phyloP scores from a whole-genome alignment of 192 early-diverging fungal species.

The Entomortierella parvispora region DNA sequence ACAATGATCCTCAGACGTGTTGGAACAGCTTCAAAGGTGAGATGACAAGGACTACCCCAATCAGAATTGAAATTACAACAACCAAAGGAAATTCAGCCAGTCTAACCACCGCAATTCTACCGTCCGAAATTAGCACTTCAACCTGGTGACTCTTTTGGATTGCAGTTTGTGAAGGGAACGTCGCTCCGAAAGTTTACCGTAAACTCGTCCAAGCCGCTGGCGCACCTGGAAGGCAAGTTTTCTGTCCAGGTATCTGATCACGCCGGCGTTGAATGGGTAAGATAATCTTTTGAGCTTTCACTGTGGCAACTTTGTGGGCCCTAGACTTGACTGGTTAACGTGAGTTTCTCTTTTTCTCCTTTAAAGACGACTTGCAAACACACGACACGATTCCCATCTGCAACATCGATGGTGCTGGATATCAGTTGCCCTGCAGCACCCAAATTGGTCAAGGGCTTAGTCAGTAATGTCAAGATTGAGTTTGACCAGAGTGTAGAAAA shows the following conservation, averaged over 20 bases:
- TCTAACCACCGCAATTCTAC: too few relatives aligned
- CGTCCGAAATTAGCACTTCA: constrained; percentile 24
- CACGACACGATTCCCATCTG: constrained; percentile 32
- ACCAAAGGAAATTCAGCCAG: too few relatives aligned
- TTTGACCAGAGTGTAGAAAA: constrained; percentile 26
- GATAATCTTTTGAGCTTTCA: background rate
- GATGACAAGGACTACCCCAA: too few relatives aligned
- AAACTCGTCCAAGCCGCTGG: constrained; percentile 13
- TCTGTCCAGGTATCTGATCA: constrained; percentile 35
- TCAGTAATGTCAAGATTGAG: constrained; percentile 27
- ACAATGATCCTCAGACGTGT: constrained; percentile 56
- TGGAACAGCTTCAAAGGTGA: constrained; percentile 57
- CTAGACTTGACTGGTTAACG: background rate
- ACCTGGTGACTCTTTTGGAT: constrained; percentile 56
- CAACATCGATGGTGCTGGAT: constrained; percentile 33
- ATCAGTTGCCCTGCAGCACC: constrained; percentile 19
- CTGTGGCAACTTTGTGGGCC: background rate
- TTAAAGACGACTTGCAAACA: constrained; percentile 33
- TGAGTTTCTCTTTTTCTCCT: background rate
- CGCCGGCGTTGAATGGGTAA: constrained; percentile 29
- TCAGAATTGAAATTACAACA: too few relatives aligned
- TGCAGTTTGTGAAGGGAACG: constrained; percentile 48
- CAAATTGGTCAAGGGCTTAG: constrained; percentile 2
- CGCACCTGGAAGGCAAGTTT: constrained; percentile 11
- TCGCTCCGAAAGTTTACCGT: constrained; percentile 5